Conservation (phyloP, 2,329 filamentous ascomycete genomes). For the Colletotrichum musae region DNA sequence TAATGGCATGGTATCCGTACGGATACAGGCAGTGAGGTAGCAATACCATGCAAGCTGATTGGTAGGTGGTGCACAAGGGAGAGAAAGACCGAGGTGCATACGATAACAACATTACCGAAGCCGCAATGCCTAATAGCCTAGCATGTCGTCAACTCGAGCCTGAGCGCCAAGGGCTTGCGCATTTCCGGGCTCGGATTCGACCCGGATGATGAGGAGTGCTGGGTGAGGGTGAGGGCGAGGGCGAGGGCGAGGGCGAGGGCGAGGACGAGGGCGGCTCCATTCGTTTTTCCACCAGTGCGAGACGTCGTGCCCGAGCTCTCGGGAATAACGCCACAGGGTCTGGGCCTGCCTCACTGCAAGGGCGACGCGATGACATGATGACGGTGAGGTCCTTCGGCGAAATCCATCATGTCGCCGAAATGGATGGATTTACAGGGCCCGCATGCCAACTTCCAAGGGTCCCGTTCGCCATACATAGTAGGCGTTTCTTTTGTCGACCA, state of each 20-base stretch:
- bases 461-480: neutral
- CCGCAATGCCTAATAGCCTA: too few species aligned
- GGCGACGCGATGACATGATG: conserved; percentile 19
- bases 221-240: too few species aligned
- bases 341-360: neutral
- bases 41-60: too few species aligned
- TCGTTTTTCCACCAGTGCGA: conserved; percentile 32
- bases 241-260: too few species aligned
- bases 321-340: conserved; percentile 13
- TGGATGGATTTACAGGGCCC: neutral
- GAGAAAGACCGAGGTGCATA: conserved; percentile 36
- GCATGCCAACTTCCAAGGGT: conserved; percentile 6
- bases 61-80: conserved; percentile 2
- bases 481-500: too few species aligned
- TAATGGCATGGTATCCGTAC: too few species aligned
- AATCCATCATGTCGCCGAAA: conserved; percentile 26
- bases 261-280: too few species aligned
- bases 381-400: conserved; percentile 10
- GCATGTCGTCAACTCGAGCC: too few species aligned
- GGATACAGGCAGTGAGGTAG: too few species aligned
- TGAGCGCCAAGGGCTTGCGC: too few species aligned
- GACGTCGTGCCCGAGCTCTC: conserved; percentile 21
- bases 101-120: too few species aligned
- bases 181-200: conserved; percentile 21
- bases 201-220: too few species aligned